Base-by-base conservation (phyloP, 257 asterid species). In the Solanum chiquidenum region DNA sequence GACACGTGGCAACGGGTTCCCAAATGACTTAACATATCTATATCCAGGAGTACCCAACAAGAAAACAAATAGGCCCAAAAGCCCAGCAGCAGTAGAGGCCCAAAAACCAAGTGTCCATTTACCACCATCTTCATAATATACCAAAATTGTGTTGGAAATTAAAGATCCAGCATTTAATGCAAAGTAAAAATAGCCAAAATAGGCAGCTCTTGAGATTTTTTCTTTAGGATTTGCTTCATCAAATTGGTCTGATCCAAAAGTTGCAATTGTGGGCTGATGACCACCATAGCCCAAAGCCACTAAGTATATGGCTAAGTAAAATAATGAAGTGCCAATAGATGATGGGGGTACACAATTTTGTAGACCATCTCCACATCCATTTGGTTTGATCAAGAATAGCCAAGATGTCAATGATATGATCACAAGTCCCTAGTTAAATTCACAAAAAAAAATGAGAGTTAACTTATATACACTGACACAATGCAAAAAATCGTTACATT, bases 261-360 rank as follows among this genome's bases (percentile, higher is more conserved):
- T 94, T 37, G 98, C 98, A 12, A 94, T 64, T 4, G 98, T 94
- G 16, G 98, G 98, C 66, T 95, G 98, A 90, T 94, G 96, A 6
- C 98, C 98, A 4, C 98, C 98, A 62, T 94, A 93, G 46, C 98
- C 98, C 3, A 94, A 90, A 5, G 98, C 98, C 34, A 94, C 95
- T 29, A 95, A 58, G 89, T 94, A 95, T 62, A 95, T 93, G 37
- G 95, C 94, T 33, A 92, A 52, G 91, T 95, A 95, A 88, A 95
- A 94, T 1, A 91, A 8, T 27, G 42, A 88, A 1, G 90, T 80
- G 73, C 94, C 94, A 42, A 76, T 9, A 0, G 89, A 0, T 9
- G 91, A 64, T 2, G 83, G 31, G 0, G 94, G 90, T 38, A 16
- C 10, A 35, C 96, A 93, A 14, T 55, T 9, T 13, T 58, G 27